These are phyloP conservation scores for Stemphylium lycopersici DNA, from an alignment of 2,329 filamentous ascomycete species.

Conservation along the genomic window DNA sequence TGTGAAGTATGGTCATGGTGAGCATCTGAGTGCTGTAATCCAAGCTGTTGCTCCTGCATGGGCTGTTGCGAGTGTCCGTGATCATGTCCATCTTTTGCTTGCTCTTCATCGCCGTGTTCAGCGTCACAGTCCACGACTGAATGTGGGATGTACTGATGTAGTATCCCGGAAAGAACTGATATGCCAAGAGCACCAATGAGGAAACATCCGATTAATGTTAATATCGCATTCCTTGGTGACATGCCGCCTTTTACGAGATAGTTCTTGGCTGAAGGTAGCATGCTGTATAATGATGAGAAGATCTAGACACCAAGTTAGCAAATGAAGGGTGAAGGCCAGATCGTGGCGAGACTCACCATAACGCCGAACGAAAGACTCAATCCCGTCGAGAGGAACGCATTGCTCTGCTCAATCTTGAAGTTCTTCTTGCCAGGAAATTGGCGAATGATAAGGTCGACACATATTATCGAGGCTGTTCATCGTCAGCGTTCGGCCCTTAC, in stretches of 20 bases:
- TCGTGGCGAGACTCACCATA: conserved; percentile 68
- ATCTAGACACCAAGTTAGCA: conserved; percentile 62
- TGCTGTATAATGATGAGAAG: conserved; percentile 89
- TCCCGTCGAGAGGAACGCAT: conserved; percentile 83
- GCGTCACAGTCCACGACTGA: conserved; percentile 84
- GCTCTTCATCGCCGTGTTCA: conserved; percentile 65
- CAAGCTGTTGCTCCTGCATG: conserved; percentile 29
- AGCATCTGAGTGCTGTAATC: conserved; percentile 17
- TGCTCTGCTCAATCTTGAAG: conserved; percentile 90
- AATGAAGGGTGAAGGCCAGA: not conserved
- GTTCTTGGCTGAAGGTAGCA: conserved; percentile 83
- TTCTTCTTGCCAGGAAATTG: conserved; percentile 73
- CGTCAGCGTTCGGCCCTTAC: conserved; percentile 12
- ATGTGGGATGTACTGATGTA: conserved; percentile 77
- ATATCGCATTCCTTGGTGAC: conserved; percentile 69
- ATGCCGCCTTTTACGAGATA: conserved; percentile 76
- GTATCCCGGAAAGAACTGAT: conserved; percentile 71
- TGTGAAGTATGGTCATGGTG: conserved; percentile 25
- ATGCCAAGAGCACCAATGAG: conserved; percentile 76
- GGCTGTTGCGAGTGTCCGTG: conserved; percentile 22
- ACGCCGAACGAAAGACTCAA: conserved; percentile 94
- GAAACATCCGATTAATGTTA: conserved; percentile 73
- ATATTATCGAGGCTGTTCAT: conserved; percentile 77
- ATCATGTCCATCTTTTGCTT: conserved; percentile 39
- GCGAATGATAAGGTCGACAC: conserved; percentile 78